Base-by-base conservation (phyloP, 257 asterid species). In the Solanum clarkiae region DNA sequence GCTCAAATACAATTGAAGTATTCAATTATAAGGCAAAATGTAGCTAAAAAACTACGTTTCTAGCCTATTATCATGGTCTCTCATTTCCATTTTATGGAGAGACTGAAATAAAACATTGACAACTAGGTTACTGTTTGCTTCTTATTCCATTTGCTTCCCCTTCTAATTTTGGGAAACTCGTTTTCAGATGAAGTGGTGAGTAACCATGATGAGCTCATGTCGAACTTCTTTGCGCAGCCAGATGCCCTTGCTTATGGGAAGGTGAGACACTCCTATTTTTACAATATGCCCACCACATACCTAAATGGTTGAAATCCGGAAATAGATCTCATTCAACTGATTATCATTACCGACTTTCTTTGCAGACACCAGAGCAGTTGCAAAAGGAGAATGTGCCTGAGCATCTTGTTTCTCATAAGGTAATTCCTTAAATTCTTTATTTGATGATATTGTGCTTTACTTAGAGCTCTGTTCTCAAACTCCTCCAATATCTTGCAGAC, bases 211-310 rank as follows among this genome's bases (percentile, higher is more conserved):
- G 99, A 97, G 91, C 98, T 97, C 89, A 97, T 97, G 99, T 97
- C 99, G 1, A 97, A 97, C 96, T 97, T 95, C 92, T 97, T 95
- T 90, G 99, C 99, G 56, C 99, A 97, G 93, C 98, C 99, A 29
- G 99, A 97, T 90, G 99, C 99, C 86, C 97, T 97, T 42, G 98
- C 99, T 68, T 95, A 94, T 87, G 99, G 99, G 75, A 97, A 97
- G 98, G 99, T 93, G 80, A 85, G 80, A 24, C 55, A 47, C 60
- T 80, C 26, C 56, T 18, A 44, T 40, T 65, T 81, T 18, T 47
- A 49, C 69, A 45, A 12, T 84, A 49, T 44, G 29, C 83, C 65
- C 49, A 53, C 83, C 49, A 53, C 45, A 51, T 26, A 51, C 17
- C 10, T 53, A 62, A 49, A 24, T 49, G 26, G 47, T 26, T 17